Conservation (phyloP, 371 early-diverging fungal species). For the Actinomortierella wolfii region DNA sequence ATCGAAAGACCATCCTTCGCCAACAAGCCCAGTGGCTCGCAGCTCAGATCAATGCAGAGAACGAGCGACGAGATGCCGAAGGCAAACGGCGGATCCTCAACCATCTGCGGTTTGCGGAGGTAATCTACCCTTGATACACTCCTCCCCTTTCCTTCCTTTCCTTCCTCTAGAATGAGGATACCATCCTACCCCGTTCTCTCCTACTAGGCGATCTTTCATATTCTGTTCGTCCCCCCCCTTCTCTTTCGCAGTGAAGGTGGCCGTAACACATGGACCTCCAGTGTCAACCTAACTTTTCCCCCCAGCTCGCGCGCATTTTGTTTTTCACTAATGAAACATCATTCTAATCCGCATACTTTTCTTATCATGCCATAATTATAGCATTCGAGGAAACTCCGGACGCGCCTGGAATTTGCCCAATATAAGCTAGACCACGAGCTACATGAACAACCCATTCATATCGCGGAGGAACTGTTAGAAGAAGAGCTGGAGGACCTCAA, state of each 20-base stretch:
- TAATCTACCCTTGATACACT: too few species aligned
- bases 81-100: slow-evolving; percentile 29
- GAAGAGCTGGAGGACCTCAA: slow-evolving; percentile 8
- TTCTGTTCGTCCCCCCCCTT: too few species aligned
- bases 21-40: slow-evolving; percentile 37
- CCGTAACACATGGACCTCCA: too few species aligned
- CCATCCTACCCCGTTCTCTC: too few species aligned
- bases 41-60: slow-evolving; percentile 38
- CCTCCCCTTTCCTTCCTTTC: too few species aligned
- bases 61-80: slow-evolving; percentile 28
- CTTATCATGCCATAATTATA: not conserved
- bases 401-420: slow-evolving; percentile 8
- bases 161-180: too few species aligned
- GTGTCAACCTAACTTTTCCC: too few species aligned
- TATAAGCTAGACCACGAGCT: slow-evolving; percentile 21
- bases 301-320: too few species aligned
- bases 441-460: slow-evolving; percentile 37
- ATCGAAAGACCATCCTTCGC: slow-evolving; percentile 43
- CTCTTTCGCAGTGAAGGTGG: too few species aligned
- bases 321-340: not conserved
- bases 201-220: too few species aligned
- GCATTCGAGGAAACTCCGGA: slow-evolving; percentile 12
- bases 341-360: not conserved
- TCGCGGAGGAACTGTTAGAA: slow-evolving; percentile 33
- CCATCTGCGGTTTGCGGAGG: slow-evolving; percentile 17